Base-by-base conservation (phyloP, 352 stramenopile genomes). In the Bremia lactucae region DNA sequence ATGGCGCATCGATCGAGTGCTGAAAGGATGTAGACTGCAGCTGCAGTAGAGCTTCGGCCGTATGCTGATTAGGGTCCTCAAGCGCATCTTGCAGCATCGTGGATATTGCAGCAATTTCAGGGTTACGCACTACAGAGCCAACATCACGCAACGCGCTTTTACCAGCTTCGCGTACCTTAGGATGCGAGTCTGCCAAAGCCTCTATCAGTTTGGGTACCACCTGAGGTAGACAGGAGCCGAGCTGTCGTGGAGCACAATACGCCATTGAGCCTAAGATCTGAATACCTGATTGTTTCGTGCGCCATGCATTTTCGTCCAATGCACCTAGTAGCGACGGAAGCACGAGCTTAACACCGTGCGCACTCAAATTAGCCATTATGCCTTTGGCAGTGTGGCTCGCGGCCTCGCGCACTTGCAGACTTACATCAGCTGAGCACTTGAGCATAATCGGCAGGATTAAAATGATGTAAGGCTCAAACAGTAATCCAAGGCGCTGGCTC, bases 1-100 rank as follows among this genome's bases (percentile, higher is more conserved):
- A 99, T 14, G 97, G 95, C 19, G 96, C 95, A 64, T 99, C 97
- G 55, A 99, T 98, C 49, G 96, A 96, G 73, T 99, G 96, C 52
- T 98, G 78, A 65, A 99, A 99, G 46, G 96, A 93, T 20, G 94
- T 98, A 28, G 84, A 93, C 46, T 98, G 95, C 21, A 99, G 65
- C 51, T 95, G 79, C 72, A 99, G 95, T 13, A 99, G 71, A 37
- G 95, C 96, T 19, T 88, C 78, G 13, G 85, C 55, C 13, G 96
- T 98, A 52, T 86, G 62, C 43, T 76, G 79, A 52, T 90, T 91
- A 0, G 91, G 90, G 55, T 99, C 95, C 37, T 95, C 96, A 16
- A 99, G 63, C 7, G 96, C 97, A 42, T 94, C 94, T 36, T 99
- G 71, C 19, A 99, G 61, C 16, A 81, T 72, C 29, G 76, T 66